Evolutionary conservation across 2,329 filamentous ascomycete species (phyloP), one percentile per base, ranked within the genome.

Genomic region (Lojkania enalia): DNA sequence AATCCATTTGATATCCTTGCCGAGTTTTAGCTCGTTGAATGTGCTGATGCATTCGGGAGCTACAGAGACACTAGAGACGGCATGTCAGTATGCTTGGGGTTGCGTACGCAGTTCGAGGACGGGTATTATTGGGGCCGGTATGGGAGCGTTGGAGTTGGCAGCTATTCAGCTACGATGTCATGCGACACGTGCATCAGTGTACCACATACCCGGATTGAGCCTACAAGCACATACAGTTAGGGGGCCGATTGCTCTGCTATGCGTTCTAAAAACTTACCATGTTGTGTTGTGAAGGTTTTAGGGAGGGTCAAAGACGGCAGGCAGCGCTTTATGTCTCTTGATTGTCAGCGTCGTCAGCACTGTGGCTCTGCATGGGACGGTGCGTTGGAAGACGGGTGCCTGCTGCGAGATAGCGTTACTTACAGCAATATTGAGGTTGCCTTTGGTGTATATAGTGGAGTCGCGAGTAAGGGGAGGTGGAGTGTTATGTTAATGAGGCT

Each of bases 1-100:
- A 77, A 94, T 86, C 81, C 82, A 95, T 77, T 90, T 91, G 61
- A 70, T 66, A 77, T 83, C 79, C 77, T 90, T 90, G 74, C 75
- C 79, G 61, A 90, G 84, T 83, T 92, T 92, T 58, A 92, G 81
- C 60, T 91, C 85, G 74, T 91, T 90, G 81, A 86, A 92, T 55
- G 71, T 70, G 46, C 64, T 63, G 61, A 80, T 82, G 81, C 87
- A 90, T 48, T 91, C 86, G 68, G 82, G 79, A 57, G 80, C 75
- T 64, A 90, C 84, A 69, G 79, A 79, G 61, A 87, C 86, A 80
- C 87, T 90, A 73, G 15, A 30, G 29, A 5, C 11, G 15, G 25
- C n/a, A 20, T 25, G 39, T 64, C 58, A 63, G 57, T 39, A n/a
- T 23, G 19, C 20, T 37, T 47, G 36, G 35, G 20, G 5, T 9